Base-by-base conservation (phyloP, 129 eudicot species). In the Flaveria linearis region DNA sequence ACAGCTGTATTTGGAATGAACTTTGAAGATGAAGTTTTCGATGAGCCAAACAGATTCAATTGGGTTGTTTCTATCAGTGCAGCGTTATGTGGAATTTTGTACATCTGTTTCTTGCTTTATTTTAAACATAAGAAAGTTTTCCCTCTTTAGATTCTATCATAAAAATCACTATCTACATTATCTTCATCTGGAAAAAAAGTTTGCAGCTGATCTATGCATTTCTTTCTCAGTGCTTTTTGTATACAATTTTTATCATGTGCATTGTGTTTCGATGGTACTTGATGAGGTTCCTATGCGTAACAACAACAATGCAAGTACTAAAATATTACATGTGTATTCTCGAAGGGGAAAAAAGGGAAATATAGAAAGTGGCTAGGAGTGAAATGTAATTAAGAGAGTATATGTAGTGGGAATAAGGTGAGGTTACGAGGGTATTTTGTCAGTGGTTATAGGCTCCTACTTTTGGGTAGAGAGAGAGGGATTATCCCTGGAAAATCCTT, bases 1-100 rank as follows among this genome's bases (percentile, higher is more conserved):
- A 88, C 99, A 22, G 99, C 90, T 17, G 86, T 95, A 60, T 95
- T 95, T 69, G 99, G 99, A 55, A 95, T 95, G 99, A 95, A 95
- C 83, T 91, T 95, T 43, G 89, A 86, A 53, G 83, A 86, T 42
- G 43, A 94, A 1, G 83, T 91, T 47, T 95, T 95, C 52, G 84
- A 91, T 47, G 72, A 89, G 41, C 88, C 99, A 11, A 79, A 86
- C 73, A 82, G 87, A 73, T 95, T 95, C 82, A 60, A 86, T 67
- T 89, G 97, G 99, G 94, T 91, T 30, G 84, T 95, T 20, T 61
- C 84, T 5, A 70, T 88, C 58, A 84, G 87, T 58, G 96, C 90
- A 71, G 14, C 65, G 13, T 79, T 77, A 45, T 86, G 99, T 80
- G 88, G 46, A 53, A 26, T 76, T 65, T 47, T 95, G 78, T 95